These are phyloP conservation scores for Cyberlindnera sargentensis DNA, from an alignment of 805 yeast species.

Conservation along the genomic window DNA sequence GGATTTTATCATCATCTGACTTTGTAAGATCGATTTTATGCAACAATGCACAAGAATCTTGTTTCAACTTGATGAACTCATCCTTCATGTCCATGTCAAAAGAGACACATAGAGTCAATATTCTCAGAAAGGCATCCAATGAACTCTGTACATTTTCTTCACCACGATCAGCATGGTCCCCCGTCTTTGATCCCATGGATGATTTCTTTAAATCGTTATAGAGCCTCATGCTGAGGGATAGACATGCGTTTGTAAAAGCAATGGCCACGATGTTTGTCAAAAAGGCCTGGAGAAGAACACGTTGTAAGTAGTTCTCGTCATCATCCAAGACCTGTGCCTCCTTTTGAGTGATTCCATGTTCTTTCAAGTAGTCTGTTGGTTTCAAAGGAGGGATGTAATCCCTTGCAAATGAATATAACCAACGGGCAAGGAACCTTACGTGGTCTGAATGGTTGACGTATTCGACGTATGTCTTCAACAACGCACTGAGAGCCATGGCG, in stretches of 20 bases:
- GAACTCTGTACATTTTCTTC: constrained; percentile 21
- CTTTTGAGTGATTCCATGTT: constrained; percentile 23
- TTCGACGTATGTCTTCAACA: constrained; percentile 42
- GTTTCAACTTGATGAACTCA: constrained; percentile 28
- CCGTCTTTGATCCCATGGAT: constrained; percentile 5
- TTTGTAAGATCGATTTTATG: constrained; percentile 21
- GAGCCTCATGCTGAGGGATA: constrained; percentile 1
- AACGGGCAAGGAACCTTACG: constrained; percentile 42
- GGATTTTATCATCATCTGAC: constrained; percentile 25
- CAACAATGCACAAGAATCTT: constrained; percentile 37
- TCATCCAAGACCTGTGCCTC: constrained; percentile 35
- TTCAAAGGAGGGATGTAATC: constrained; percentile 45
- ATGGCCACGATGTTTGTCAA: constrained; percentile 45
- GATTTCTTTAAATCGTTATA: constrained; percentile 15
- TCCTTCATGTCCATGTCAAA: constrained; percentile 56
- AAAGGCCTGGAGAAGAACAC: constrained; percentile 57
- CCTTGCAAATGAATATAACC: constrained; percentile 58
- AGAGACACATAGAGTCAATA: constrained; percentile 48
- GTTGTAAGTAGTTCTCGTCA: constrained; percentile 57
- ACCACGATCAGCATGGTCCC: no score
- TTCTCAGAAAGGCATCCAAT: constrained; percentile 32
- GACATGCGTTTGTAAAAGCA: constrained; percentile 18
- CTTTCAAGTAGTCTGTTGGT: constrained; percentile 32
- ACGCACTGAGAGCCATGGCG: constrained; percentile 56
- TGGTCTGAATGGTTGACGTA: constrained; percentile 32